Percentiles rank a stretch among this genome's conserved stretches.
phyloP scores from a whole-genome alignment of 495 filamentous ascomycete species.

The Chlorociboria aeruginascens region DNA sequence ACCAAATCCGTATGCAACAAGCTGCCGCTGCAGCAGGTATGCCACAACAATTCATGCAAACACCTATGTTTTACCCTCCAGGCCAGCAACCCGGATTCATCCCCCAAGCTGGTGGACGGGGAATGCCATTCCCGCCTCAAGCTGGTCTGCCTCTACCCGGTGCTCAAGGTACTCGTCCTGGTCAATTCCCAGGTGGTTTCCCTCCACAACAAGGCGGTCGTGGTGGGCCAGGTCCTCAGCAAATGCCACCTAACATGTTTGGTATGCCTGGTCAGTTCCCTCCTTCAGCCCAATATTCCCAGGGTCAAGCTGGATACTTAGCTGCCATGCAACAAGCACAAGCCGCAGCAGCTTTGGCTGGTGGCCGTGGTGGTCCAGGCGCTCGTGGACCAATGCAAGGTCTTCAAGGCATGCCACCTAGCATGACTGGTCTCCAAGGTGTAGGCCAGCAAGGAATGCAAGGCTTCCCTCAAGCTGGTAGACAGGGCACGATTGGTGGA shows the following conservation, averaged over 20 bases:
- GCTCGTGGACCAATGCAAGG: constrained; percentile 66
- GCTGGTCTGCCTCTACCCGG: constrained; percentile 69
- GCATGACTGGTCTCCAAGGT: constrained; percentile 41
- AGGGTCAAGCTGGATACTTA: constrained; percentile 39
- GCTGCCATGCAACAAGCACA: constrained; percentile 62
- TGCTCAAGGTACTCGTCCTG: constrained; percentile 71
- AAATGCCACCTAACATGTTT: constrained; percentile 72
- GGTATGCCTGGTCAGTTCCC: constrained; percentile 62
- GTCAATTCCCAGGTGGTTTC: constrained; percentile 69
- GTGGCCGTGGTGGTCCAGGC: constrained; percentile 59
- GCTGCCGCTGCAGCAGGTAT: constrained; percentile 86
- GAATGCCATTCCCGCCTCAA: constrained; percentile 77
- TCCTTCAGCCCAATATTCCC: constrained; percentile 42
- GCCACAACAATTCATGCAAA: constrained; percentile 74
- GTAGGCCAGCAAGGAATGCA: constrained; percentile 49
- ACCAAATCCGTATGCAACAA: constrained; percentile 96
- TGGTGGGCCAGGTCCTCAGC: constrained; percentile 61
- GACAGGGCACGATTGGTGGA: constrained; percentile 28
- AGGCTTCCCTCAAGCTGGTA: constrained; percentile 41
- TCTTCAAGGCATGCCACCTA: constrained; percentile 50
- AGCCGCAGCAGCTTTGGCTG: constrained; percentile 43
- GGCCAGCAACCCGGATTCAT: constrained; percentile 75
- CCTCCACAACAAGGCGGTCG: constrained; percentile 73
- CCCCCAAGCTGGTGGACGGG: constrained; percentile 54
- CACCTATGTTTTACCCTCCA: constrained; percentile 77